Conservation (phyloP, 768 basidiomycete genomes). For the Tylopilus rubrobrunneus region DNA sequence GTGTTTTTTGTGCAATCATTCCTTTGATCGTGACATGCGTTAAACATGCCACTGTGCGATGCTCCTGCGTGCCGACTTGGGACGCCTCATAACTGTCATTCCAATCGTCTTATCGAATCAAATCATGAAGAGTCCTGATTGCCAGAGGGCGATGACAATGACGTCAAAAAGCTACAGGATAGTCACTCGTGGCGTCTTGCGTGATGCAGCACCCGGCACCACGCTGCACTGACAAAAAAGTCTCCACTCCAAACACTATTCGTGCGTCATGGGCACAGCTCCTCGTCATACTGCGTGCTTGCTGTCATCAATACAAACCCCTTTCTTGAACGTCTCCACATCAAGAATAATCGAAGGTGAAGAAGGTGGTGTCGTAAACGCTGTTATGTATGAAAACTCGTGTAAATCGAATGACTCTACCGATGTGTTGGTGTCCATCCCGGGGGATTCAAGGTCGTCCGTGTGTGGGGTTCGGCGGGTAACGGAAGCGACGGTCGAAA, state of each 20-base stretch:
- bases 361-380: slow-evolving; percentile 29
- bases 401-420: slow-evolving; percentile 22
- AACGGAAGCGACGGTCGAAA: slow-evolving; percentile 7
- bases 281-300: slow-evolving; percentile 13
- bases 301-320: slow-evolving; percentile 3
- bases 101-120: not conserved
- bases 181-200: not conserved
- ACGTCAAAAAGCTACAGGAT: slow-evolving; percentile 15
- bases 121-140: slow-evolving; percentile 21
- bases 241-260: slow-evolving; percentile 11
- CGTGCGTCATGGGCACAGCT: not conserved
- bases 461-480: slow-evolving; percentile 6
- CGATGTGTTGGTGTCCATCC: slow-evolving; percentile 6
- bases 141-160: slow-evolving; percentile 2
- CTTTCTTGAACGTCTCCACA: slow-evolving; percentile 10
- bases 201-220: not conserved
- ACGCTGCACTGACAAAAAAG: slow-evolving; percentile 1
- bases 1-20: not conserved
- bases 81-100: not conserved
- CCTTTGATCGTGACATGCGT: slow-evolving; percentile 16
- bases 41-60: slow-evolving; percentile 14
- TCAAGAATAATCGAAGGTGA: slow-evolving; percentile 19
- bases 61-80: too few species aligned
- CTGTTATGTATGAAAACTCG: slow-evolving; percentile 31
- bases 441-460: slow-evolving; percentile 10